Conservation (phyloP, 139 green algal species). For the Coelastrella sp. region DNA sequence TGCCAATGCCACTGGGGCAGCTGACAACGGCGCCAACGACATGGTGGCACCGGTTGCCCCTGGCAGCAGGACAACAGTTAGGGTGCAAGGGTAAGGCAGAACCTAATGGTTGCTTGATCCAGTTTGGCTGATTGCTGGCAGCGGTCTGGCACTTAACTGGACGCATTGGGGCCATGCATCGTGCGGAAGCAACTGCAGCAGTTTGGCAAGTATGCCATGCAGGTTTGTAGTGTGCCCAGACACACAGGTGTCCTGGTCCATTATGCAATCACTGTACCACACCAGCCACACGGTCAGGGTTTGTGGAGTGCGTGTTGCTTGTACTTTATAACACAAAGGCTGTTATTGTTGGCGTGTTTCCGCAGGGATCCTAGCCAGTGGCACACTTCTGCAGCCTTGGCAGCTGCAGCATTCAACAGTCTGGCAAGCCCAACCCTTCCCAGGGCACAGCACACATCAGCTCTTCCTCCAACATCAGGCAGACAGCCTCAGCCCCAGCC, state of each 20-base stretch:
- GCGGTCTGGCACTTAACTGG: no score
- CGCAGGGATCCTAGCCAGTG: neutral
- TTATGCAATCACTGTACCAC: no score
- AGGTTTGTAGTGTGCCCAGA: no score
- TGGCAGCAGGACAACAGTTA: constrained; percentile 6
- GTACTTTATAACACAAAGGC: no score
- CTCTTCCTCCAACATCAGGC: neutral
- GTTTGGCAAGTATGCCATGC: no score
- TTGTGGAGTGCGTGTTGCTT: no score
- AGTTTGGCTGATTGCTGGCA: no score
- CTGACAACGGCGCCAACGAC: neutral
- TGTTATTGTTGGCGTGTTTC: neutral
- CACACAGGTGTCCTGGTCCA: no score
- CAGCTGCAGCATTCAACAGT: constrained; percentile 26
- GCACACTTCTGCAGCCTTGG: constrained; percentile 9
- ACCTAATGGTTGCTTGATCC: neutral
- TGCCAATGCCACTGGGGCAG: neutral
- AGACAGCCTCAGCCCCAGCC: neutral
- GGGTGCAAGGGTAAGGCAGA: neutral
- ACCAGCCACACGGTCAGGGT: no score
- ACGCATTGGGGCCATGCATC: no score
- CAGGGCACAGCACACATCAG: neutral
- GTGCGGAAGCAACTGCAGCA: no score
- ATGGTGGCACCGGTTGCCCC: neutral
- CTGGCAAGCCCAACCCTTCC: neutral